Percentiles rank a stretch among this genome's conserved stretches.
Evolutionary conservation across 2,329 filamentous ascomycete genomes (phyloP).

Genomic region (Cadophora gregata): DNA sequence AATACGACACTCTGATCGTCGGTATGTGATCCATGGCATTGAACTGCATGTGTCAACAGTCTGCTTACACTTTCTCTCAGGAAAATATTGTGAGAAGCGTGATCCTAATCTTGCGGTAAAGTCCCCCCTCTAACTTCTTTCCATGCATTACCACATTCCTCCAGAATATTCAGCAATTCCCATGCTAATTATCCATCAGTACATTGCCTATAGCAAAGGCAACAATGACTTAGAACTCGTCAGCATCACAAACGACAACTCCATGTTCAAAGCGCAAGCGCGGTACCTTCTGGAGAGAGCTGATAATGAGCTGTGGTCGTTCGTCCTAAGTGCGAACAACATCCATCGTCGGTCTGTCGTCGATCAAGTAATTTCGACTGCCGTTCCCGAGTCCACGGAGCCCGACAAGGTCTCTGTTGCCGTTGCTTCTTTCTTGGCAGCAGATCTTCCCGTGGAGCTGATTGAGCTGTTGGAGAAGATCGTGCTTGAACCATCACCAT

Average conservation of each 20-base stretch:
- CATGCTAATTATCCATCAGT: conserved; percentile 46
- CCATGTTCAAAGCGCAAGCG: conserved; percentile 99
- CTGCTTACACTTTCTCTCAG: conserved; percentile 45
- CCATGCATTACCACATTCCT: background rate
- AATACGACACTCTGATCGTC: conserved; percentile 90
- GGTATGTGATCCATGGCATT: conserved; percentile 67
- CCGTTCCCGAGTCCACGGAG: conserved; percentile 90
- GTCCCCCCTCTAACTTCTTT: background rate
- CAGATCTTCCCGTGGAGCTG: conserved; percentile 89
- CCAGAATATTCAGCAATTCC: background rate
- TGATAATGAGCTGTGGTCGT: conserved; percentile 90
- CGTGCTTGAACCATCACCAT: conserved; percentile 97
- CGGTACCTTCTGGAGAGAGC: conserved; percentile 92
- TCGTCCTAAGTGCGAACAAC: conserved; percentile 95
- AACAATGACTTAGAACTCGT: conserved; percentile 97
- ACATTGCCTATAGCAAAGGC: conserved; percentile 94
- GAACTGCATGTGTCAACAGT: background rate
- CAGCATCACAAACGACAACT: conserved; percentile 98
- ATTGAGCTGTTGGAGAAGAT: conserved; percentile 99
- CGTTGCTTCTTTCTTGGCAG: conserved; percentile 89
- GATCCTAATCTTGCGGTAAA: conserved; percentile 82
- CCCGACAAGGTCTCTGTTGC: conserved; percentile 95
- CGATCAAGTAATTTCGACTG: conserved; percentile 94
- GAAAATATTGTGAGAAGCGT: conserved; percentile 98
- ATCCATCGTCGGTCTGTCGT: conserved; percentile 91